phyloP scores from a whole-genome alignment of 352 stramenopile species.

The Globisporangium uncinulatum region DNA sequence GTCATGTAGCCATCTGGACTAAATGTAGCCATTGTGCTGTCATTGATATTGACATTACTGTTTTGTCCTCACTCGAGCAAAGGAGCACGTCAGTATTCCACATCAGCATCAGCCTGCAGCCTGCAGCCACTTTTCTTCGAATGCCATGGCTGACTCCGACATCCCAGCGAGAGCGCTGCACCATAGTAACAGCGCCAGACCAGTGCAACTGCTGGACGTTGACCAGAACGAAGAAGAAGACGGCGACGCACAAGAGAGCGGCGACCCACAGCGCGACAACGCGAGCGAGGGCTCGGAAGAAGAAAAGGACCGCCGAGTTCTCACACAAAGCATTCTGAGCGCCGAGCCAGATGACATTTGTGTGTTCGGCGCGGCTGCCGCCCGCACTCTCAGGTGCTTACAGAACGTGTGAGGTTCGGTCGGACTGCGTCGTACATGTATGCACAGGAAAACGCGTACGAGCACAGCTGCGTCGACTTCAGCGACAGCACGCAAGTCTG shows the following conservation, averaged over 20 bases:
- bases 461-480: too few relatives aligned
- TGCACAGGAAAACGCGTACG: slow-evolving; percentile 4
- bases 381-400: slow-evolving; percentile 15
- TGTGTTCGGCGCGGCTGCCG: slow-evolving; percentile 21
- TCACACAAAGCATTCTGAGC: neutral
- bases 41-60: too few relatives aligned
- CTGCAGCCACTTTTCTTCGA: too few relatives aligned
- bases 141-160: too few relatives aligned
- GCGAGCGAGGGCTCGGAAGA: neutral
- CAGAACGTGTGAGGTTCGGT: too few relatives aligned
- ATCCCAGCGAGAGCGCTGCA: too few relatives aligned
- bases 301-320: neutral
- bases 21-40: too few relatives aligned
- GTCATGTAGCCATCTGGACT: neutral
- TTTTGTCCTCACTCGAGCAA: too few relatives aligned
- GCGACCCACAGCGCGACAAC: neutral
- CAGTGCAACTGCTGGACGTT: slow-evolving; percentile 3
- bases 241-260: neutral
- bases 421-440: neutral
- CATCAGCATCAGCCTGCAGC: too few relatives aligned
- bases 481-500: neutral
- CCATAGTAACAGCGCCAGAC: neutral
- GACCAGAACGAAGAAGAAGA: neutral
- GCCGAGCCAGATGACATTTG: slow-evolving; percentile 16
- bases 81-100: too few relatives aligned